Conservation (phyloP, 148 eudicot species). For the Salicornia ramosissima region DNA sequence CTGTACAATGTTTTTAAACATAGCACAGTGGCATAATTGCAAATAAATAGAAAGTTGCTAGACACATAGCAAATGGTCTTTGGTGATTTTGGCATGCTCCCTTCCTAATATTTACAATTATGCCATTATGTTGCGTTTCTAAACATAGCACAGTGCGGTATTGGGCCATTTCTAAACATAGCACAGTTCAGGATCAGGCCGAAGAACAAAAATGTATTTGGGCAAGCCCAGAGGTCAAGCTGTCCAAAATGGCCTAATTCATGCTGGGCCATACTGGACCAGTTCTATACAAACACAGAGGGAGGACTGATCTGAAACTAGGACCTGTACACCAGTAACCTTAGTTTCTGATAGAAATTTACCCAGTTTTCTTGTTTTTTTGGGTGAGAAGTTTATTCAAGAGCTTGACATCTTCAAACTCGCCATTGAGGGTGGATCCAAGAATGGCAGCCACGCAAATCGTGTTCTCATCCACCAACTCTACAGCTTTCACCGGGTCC, state of each 20-base stretch:
- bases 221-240: neutral
- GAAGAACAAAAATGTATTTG: no score
- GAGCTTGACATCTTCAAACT: constrained; percentile 44
- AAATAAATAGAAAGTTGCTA: no score
- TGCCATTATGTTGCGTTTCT: no score
- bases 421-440: constrained; percentile 47
- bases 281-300: neutral
- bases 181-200: no score
- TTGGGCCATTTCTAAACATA: no score
- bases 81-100: no score
- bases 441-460: constrained; percentile 46
- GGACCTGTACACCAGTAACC: neutral
- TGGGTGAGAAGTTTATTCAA: constrained; percentile 32
- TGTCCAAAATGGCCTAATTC: neutral
- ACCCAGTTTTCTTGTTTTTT: constrained; percentile 43
- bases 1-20: no score
- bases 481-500: constrained; percentile 42
- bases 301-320: neutral
- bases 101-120: no score
- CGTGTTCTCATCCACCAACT: constrained; percentile 45
- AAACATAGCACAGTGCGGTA: no score
- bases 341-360: neutral
- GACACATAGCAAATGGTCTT: no score
- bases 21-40: no score
- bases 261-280: neutral